phyloP scores from a whole-genome alignment of 768 basidiomycete species.

The Tricholoma matsutake region DNA sequence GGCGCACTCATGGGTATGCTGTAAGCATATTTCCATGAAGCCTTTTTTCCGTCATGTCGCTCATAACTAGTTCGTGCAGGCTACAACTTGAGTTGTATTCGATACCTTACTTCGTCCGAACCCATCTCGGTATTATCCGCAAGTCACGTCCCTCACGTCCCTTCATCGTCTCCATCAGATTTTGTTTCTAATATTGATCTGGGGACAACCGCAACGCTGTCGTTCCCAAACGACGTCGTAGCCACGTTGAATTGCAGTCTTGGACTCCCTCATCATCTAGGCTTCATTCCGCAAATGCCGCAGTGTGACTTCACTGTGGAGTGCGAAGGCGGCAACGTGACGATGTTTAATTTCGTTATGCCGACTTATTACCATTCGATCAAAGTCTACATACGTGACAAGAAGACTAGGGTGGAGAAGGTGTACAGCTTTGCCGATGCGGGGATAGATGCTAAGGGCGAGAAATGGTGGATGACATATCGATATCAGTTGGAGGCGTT shows the following conservation, averaged over 20 bases:
- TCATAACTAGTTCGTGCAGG: conserved; percentile 23
- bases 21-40: conserved; percentile 22
- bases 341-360: conserved; percentile 20
- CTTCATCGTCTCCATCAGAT: conserved; percentile 18
- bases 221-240: conserved; percentile 27
- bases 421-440: conserved; percentile 38
- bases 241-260: conserved; percentile 34
- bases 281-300: conserved; percentile 35
- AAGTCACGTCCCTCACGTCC: conserved; percentile 25
- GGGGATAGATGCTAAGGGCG: conserved; percentile 31
- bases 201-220: conserved; percentile 22
- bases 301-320: conserved; percentile 30
- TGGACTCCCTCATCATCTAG: conserved; percentile 19
- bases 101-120: conserved; percentile 40
- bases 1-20: conserved; percentile 61
- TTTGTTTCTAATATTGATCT: conserved; percentile 26
- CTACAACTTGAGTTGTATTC: conserved; percentile 42
- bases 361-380: conserved; percentile 38
- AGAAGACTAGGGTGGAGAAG: conserved; percentile 36
- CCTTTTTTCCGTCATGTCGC: neutral
- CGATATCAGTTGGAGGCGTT: conserved; percentile 60
- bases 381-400: conserved; percentile 27
- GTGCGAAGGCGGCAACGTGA: conserved; percentile 41
- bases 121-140: conserved; percentile 40
- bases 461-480: conserved; percentile 53